Conservation (phyloP, 805 yeast species). For the Schwanniomyces occidentalis region DNA sequence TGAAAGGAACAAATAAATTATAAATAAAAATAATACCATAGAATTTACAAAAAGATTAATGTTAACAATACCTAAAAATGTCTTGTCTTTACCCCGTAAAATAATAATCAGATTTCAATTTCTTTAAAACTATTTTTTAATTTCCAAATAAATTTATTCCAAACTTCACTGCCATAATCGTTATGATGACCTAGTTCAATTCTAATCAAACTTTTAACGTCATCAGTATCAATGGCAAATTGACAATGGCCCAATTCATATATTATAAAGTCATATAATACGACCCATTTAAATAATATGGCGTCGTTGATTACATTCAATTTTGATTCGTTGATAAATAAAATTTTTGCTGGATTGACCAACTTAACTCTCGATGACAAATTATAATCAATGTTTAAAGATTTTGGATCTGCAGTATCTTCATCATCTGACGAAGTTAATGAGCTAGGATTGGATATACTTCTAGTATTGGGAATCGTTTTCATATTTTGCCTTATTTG, state of each 20-base stretch:
- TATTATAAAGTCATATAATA: constrained; percentile 30
- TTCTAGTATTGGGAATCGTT: constrained; percentile 1
- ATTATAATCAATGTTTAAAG: constrained; percentile 17
- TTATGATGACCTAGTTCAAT: background rate
- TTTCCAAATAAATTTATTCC: constrained; percentile 4
- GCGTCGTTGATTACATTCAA: constrained; percentile 28
- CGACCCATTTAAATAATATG: constrained; percentile 32
- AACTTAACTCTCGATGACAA: constrained; percentile 19
- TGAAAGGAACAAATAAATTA: no score
- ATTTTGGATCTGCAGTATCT: constrained; percentile 11
- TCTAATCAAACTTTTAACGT: constrained; percentile 5
- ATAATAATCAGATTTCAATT: constrained; percentile 1
- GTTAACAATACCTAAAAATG: no score
- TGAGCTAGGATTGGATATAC: constrained; percentile 10
- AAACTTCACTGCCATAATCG: background rate
- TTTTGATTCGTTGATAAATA: constrained; percentile 10
- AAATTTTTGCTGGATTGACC: constrained; percentile 16
- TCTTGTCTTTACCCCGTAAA: no score
- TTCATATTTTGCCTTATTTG: constrained; percentile 4
- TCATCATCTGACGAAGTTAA: constrained; percentile 25
- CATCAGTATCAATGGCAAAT: constrained; percentile 4
- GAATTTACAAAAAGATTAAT: no score
- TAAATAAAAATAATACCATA: no score
- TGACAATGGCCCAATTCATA: background rate
- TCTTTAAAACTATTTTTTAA: constrained; percentile 5